Base-by-base conservation (phyloP, 2,329 filamentous ascomycete species). In the Exophiala dermatitidis region DNA sequence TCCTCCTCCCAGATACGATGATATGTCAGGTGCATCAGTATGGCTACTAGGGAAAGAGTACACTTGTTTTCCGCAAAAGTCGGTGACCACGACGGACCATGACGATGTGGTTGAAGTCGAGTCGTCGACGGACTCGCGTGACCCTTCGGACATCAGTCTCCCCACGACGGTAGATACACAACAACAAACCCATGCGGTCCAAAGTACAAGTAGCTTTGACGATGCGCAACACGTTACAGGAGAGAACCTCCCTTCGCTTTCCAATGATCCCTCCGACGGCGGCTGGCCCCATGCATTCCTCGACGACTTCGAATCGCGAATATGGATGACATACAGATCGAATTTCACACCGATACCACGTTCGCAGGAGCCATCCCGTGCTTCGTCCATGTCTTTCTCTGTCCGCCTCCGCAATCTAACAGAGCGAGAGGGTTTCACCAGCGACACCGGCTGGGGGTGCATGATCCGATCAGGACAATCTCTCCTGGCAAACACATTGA, bases 391-490 rank as follows among this genome's bases (percentile, higher is more conserved):
- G 74, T 94, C 88, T 2, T 81, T 97, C 53, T 77, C 88, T 1
- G 91, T 95, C 70, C 84, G 90, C 47, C 75, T 97, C 62, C 86
- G 90, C 65, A 90, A 89, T 65, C 73, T 97, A 4, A 79, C 82
- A 7, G 88, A 95, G 46, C 81, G 88, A 53, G 77, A 78, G 29
- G 90, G 88, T 3, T 98, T 97, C 70, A 86, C 88, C 7, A 91
- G 89, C 1, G 93, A 98, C 68, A 90, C 88, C 6, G 93, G 93
- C 48, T 98, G 94, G 90, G 93, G 93, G 0, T 98, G 93, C 67
- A 98, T 98, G 93, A 97, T 98, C 63, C 79, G 93, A 55, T 96
- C 91, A 4, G 93, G 93, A 2, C 93, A 98, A 73, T 91, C 88
- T 65, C 77, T 98, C 29, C 75, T 98, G 40, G 91, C 91, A 42